Evolutionary conservation across 345 rosid genomes (phyloP), one percentile per base, ranked within the genome.

Genomic region (Barbarea vulgaris): DNA sequence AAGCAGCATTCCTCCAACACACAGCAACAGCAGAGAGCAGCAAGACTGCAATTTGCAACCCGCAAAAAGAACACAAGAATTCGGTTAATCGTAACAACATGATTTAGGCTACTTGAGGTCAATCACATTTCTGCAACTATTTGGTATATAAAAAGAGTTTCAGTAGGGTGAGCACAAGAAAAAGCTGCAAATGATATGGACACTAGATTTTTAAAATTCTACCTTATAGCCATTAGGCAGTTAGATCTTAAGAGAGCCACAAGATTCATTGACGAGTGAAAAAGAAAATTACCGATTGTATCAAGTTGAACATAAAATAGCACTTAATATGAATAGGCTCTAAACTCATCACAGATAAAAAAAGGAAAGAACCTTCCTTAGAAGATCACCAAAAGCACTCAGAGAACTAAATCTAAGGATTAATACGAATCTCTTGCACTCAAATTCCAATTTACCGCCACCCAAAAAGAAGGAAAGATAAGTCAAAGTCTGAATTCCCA

Each of bases 1-100:
- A 74, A 77, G 82, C 85, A 81, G 76, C 87, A 84, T 60, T 84
- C 84, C 81, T 84, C 87, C 83, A 82, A 27, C 69, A 80, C 0
- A 75, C 81, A 84, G 57, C 85, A 82, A 68, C 85, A 82, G 69
- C 83, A 84, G 14, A 86, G 73, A 13, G 85, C 86, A 18, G 87
- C 87, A 37, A 86, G 77, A 77, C 87, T 82, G 80, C 73, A 79
- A n/a, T 69, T 70, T 22, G 5, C 67, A 69, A 47, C n/a, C 73
- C 41, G n/a, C 1, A 3, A 22, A 41, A 19, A 4, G 9, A 34
- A 39, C 14, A 4, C 2, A 36, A 13, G 11, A 37, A 9, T n/a
- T n/a, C n/a, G n/a, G n/a, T n/a, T n/a, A n/a, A n/a, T n/a, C 39
- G 9, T 42, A 25, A 72, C 51, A 25, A 55, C 7, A 56, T 15